Evolutionary conservation across 306 rosid species (phyloP), one percentile per base, ranked within the genome.

Genomic region (Oxytropis ochrocephala): DNA sequence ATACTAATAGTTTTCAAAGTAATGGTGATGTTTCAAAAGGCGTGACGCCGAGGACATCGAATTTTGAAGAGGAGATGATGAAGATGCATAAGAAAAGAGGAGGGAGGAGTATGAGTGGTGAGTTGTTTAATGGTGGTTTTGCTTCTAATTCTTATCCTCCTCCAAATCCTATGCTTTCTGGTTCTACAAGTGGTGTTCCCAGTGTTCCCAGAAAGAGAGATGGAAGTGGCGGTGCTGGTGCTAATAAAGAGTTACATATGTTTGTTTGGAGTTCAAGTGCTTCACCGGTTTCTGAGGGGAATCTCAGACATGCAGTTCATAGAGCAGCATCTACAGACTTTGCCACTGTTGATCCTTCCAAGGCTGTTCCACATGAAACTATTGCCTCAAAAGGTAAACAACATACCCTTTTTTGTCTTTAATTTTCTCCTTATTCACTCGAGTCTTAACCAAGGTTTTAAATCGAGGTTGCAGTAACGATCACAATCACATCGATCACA

Each of bases 241-340:
- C 75, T 12, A 88, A 81, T 67, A 91, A 91, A 52, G 97, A 91
- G 75, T 86, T 89, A 38, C 96, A 91, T 71, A 89, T 91, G 97
- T 89, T 86, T 84, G 97, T 91, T 63, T 91, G 96, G 96, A 91
- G 97, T 60, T 87, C 96, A 41, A 89, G 83, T 36, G 91, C 96
- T 7, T 91, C 97, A 14, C 96, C 96, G 3, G 96, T 81, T 32
- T 91, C 97, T 1, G 96, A 91, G 54, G 96, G 90, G 30, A 88
- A 88, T 80, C 60, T 90, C 29, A 86, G 63, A 70, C 92, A 85
- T 73, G 92, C 88, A 4, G 84, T 83, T 27, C 81, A 86, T 72
- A 74, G 80, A 70, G 83, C 86, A 44, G 85, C 85, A 21, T 76
- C 97, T 44, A 80, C 88, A 9, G 92, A 86, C 4, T 77, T 79